A percentile compares a stretch with the other conserved stretches of the same genome.
Conservation (phyloP, 148 eudicot species). For the Vaccinium corymbosum region DNA sequence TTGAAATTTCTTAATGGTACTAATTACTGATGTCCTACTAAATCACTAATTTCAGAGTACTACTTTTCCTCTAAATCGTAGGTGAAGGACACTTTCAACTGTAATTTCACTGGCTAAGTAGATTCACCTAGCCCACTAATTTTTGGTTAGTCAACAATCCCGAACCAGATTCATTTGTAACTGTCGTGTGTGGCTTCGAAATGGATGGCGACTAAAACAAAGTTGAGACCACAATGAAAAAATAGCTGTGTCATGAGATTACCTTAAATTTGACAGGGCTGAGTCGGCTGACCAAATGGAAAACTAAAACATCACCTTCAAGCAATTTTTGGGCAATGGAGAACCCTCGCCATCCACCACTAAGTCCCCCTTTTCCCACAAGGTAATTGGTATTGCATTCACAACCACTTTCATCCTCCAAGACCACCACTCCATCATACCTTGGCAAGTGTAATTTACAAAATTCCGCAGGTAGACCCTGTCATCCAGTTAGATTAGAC, state of each 20-base stretch:
- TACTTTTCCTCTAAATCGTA: background rate
- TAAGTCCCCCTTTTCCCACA: slow-evolving; percentile 13
- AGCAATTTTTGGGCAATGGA: slow-evolving; percentile 15
- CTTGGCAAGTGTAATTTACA: slow-evolving; percentile 18
- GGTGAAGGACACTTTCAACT: background rate
- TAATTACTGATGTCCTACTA: background rate
- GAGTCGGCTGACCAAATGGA: slow-evolving; percentile 17
- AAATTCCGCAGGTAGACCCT: slow-evolving; percentile 28
- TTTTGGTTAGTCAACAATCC: background rate
- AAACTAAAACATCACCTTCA: slow-evolving; percentile 26
- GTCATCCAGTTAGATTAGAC: background rate
- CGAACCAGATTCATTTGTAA: background rate
- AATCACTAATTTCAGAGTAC: background rate
- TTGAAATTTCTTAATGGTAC: no score
- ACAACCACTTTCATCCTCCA: slow-evolving; percentile 24
- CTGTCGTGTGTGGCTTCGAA: background rate
- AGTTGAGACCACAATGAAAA: no score
- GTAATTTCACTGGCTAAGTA: background rate
- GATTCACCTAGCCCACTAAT: background rate
- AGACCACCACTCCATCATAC: slow-evolving; percentile 1
- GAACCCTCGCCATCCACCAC: slow-evolving; percentile 30
- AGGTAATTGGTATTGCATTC: slow-evolving; percentile 13
- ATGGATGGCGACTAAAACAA: background rate
- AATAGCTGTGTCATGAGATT: no score
- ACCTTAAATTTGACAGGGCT: background rate